Base-by-base conservation (phyloP, 352 stramenopile genomes). In the Phytophthora citricola region DNA sequence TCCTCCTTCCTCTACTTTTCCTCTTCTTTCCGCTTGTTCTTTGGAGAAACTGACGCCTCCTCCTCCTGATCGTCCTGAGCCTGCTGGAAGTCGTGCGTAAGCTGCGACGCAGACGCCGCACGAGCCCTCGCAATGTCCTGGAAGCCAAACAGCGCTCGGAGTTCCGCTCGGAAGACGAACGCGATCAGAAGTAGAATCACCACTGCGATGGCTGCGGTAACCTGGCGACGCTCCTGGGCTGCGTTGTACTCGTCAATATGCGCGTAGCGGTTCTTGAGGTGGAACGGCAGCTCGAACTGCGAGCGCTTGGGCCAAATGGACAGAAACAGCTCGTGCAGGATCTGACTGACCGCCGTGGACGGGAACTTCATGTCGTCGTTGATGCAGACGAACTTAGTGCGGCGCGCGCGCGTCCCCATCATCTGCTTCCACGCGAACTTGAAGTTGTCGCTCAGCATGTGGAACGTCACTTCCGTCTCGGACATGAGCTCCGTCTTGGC, bases 301-400 rank as follows among this genome's bases (percentile, higher is more conserved):
- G 89, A 98, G 12, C 79, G 85, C 50, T 91, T 87, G 34, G 95
- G 95, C 81, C 93, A 98, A 48, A 98, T 91, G 9, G 92, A 88
- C 31, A 95, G 58, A 67, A 98, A 98, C n/a, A 98, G 92, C 46
- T 97, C 90, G 63, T 94, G 82, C 41, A 98, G 69, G 47, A 95
- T 95, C 61, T 94, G 81, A 45, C 81, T 83, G 22, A 98, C 79
- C 6, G 84, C 66, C 15, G 69, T 65, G n/a, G 91, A 92, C 54
- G 93, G 89, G 47, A 85, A 79, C 61, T 97, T 85, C 87, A 98
- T 98, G 76, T 98, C 90, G 81, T 98, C 95, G 70, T 98, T 98
- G 65, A 98, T 94, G 70, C 95, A 98, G 22, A 98, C 91, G 62
- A 98, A 98, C 81, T 98, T 98, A 48, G 91, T 93, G 24, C 93